Percentiles rank a stretch among this genome's conserved stretches.
Evolutionary conservation across 2,329 filamentous ascomycete species (phyloP).

Genomic region (Periconia sp.): DNA sequence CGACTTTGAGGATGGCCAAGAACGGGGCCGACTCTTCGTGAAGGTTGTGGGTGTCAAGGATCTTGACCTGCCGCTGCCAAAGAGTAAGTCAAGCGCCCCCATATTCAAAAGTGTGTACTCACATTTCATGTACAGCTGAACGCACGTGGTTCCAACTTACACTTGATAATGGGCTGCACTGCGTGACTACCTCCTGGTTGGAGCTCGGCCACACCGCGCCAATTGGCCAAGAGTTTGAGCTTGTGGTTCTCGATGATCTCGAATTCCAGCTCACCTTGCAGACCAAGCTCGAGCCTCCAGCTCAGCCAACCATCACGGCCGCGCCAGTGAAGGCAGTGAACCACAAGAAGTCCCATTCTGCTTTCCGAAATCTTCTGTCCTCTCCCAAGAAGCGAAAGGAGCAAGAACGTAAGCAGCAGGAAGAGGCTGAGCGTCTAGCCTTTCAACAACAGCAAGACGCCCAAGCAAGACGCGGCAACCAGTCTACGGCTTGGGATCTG

Average conservation of each 20-base stretch:
- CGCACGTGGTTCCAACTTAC: slow-evolving; percentile 94
- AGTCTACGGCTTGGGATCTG: slow-evolving; percentile 82
- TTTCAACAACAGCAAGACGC: slow-evolving; percentile 49
- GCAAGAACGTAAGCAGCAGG: slow-evolving; percentile 80
- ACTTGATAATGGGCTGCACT: slow-evolving; percentile 97
- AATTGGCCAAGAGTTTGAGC: slow-evolving; percentile 97
- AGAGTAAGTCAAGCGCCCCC: slow-evolving; percentile 66
- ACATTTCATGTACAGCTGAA: slow-evolving; percentile 66
- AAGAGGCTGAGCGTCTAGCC: slow-evolving; percentile 78
- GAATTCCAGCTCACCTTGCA: slow-evolving; percentile 98
- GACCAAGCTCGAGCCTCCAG: slow-evolving; percentile 85
- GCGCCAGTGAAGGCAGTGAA: slow-evolving; percentile 69
- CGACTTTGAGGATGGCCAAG: slow-evolving; percentile 76
- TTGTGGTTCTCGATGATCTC: slow-evolving; percentile 96
- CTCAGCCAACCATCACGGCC: slow-evolving; percentile 52
- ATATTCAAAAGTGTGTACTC: slow-evolving; percentile 8
- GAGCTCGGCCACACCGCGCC: slow-evolving; percentile 90
- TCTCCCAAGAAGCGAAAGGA: slow-evolving; percentile 98
- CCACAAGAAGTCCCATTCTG: slow-evolving; percentile 73
- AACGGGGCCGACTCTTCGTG: slow-evolving; percentile 90
- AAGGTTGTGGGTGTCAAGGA: slow-evolving; percentile 99
- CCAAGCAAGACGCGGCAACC: slow-evolving; percentile 61
- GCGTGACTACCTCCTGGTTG: slow-evolving; percentile 94
- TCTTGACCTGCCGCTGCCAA: slow-evolving; percentile 86
- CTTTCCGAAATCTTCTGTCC: slow-evolving; percentile 83